Evolutionary conservation across 495 filamentous ascomycete genomes (phyloP).

Genomic region (Neurospora intermedia): DNA sequence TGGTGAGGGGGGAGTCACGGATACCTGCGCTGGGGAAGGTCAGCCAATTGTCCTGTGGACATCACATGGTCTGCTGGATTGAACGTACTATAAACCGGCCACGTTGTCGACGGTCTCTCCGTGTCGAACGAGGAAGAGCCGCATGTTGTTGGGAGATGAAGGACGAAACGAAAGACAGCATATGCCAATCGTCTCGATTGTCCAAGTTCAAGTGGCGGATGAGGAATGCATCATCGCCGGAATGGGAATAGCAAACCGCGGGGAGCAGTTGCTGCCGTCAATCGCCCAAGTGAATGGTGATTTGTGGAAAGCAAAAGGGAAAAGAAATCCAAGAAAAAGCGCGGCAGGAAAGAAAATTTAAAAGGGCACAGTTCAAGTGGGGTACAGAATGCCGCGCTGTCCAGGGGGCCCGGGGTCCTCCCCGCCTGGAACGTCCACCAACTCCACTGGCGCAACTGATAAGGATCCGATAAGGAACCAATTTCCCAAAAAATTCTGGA

Average conservation of each 20-base stretch:
- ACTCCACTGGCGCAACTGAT: neutral
- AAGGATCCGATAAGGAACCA: neutral
- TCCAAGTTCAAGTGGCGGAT: neutral
- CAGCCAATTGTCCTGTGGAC: neutral
- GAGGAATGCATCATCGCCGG: neutral
- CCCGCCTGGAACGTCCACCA: neutral
- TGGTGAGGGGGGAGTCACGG: constrained; percentile 69
- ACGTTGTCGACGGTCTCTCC: constrained; percentile 86
- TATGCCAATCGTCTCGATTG: neutral
- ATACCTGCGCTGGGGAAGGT: constrained; percentile 54
- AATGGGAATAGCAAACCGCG: neutral
- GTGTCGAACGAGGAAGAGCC: constrained; percentile 70
- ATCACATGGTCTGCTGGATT: neutral
- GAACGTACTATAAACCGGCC: constrained; percentile 56
- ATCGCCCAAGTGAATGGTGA: neutral
- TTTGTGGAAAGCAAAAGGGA: neutral
- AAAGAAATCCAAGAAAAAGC: neutral
- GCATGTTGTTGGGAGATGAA: constrained; percentile 35
- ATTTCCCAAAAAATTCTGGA: neutral
- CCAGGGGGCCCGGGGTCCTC: neutral
- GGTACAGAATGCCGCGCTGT: neutral
- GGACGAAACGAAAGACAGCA: neutral
- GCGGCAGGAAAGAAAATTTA: neutral
- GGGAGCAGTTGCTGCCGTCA: neutral
- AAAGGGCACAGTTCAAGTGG: neutral